Conservation (phyloP, 2,329 filamentous ascomycete genomes). For the Ophiostoma pallidulum region DNA sequence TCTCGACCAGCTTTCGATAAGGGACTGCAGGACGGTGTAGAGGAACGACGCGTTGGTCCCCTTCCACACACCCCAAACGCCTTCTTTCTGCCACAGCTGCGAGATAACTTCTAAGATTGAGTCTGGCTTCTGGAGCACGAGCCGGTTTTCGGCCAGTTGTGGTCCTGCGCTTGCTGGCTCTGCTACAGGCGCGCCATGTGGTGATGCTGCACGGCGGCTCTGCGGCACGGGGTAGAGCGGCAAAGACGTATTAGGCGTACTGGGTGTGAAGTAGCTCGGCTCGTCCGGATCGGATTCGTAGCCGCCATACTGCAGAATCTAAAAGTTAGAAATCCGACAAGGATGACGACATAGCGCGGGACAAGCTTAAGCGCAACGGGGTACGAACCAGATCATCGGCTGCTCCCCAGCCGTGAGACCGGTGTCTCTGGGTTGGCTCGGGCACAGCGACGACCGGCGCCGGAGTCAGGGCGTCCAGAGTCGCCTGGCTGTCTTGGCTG, state of each 20-base stretch:
- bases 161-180: not conserved
- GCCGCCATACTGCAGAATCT: slow-evolving; percentile 37
- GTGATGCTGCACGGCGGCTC: slow-evolving; percentile 14
- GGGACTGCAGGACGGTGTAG: slow-evolving; percentile 76
- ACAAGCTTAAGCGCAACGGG: not conserved
- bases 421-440: not conserved
- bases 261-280: slow-evolving; percentile 74
- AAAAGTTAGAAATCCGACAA: too few species aligned
- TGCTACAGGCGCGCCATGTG: not conserved
- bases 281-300: slow-evolving; percentile 67
- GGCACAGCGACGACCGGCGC: slow-evolving; percentile 11
- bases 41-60: slow-evolving; percentile 86
- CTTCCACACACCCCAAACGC: slow-evolving; percentile 90
- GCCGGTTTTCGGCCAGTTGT: slow-evolving; percentile 43
- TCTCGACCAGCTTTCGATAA: slow-evolving; percentile 85
- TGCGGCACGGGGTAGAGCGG: slow-evolving; percentile 30
- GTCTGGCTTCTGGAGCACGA: slow-evolving; percentile 64
- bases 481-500: slow-evolving; percentile 41
- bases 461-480: slow-evolving; percentile 22
- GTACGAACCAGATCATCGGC: not conserved
- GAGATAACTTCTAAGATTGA: slow-evolving; percentile 79
- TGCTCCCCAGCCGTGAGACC: not conserved
- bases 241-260: slow-evolving; percentile 44
- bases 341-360: too few species aligned
- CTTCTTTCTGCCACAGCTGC: slow-evolving; percentile 82